Percentiles rank a stretch among this genome's conserved stretches.
Conservation (phyloP, 2,329 filamentous ascomycete species). For the Huntiella abstrusa region DNA sequence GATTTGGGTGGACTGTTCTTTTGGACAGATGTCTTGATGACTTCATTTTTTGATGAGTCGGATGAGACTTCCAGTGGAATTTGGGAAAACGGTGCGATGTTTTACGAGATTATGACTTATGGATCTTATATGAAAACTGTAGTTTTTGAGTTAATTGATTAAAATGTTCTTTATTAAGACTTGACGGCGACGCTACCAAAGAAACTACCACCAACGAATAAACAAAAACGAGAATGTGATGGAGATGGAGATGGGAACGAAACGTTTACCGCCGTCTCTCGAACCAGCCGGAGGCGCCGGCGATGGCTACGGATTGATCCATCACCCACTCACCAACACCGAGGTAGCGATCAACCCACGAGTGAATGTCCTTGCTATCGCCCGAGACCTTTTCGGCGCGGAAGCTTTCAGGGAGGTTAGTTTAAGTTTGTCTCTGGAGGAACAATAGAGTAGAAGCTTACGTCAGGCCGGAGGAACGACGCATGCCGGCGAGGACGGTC, state of each 20-base stretch:
- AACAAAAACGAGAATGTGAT: no score
- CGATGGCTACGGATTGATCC: slow-evolving; percentile 88
- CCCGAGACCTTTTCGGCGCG: slow-evolving; percentile 64
- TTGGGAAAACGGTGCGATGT: no score
- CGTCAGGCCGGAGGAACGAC: slow-evolving; percentile 94
- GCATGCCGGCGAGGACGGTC: slow-evolving; percentile 89
- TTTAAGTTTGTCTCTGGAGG: slow-evolving; percentile 1
- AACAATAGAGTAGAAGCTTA: slow-evolving; percentile 35
- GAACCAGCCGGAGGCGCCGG: slow-evolving; percentile 76
- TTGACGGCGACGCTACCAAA: background rate
- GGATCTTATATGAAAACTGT: no score
- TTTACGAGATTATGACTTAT: no score
- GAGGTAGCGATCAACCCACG: slow-evolving; percentile 86
- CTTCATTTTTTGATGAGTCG: no score
- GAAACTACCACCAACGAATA: no score
- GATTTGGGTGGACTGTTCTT: no score
- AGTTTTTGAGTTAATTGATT: no score
- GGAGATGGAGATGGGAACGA: background rate
- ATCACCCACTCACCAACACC: slow-evolving; percentile 94
- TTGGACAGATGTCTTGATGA: no score
- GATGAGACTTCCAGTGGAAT: no score
- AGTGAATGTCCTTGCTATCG: slow-evolving; percentile 65
- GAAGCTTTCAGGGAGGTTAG: slow-evolving; percentile 39
- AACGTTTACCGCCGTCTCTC: slow-evolving; percentile 57
- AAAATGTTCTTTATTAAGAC: background rate